A percentile compares a stretch with the other conserved stretches of the same genome.
These are phyloP conservation scores for Candida morakotiae DNA, from an alignment of 805 yeast species.

Conservation along the genomic window DNA sequence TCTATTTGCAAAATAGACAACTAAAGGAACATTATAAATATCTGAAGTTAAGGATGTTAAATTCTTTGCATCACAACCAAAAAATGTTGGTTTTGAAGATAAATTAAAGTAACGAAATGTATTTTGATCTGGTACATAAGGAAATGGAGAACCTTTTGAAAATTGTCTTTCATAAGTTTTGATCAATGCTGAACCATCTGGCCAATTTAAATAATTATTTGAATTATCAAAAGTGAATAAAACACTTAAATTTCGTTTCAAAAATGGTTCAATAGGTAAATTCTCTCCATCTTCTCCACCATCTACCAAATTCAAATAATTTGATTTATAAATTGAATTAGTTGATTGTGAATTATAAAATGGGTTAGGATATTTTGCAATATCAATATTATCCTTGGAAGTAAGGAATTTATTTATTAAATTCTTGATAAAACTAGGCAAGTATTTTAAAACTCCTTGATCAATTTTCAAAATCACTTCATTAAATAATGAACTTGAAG, in stretches of 20 bases:
- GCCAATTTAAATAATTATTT: slow-evolving; percentile 31
- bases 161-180: slow-evolving; percentile 34
- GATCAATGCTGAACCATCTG: slow-evolving; percentile 33
- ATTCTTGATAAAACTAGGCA: slow-evolving; percentile 23
- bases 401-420: slow-evolving; percentile 2
- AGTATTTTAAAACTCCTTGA: slow-evolving; percentile 27
- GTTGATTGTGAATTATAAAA: slow-evolving; percentile 33
- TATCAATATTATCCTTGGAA: slow-evolving; percentile 23
- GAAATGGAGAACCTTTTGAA: slow-evolving; percentile 56
- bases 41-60: slow-evolving; percentile 42
- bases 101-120: slow-evolving; percentile 59
- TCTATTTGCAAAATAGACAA: slow-evolving; percentile 74
- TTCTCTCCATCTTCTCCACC: slow-evolving; percentile 42
- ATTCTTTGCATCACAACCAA: slow-evolving; percentile 73
- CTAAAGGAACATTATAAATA: slow-evolving; percentile 59
- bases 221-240: slow-evolving; percentile 37
- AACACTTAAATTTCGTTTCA: slow-evolving; percentile 23
- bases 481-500: slow-evolving; percentile 79
- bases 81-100: slow-evolving; percentile 70
- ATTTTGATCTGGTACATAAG: slow-evolving; percentile 69
- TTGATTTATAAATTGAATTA: slow-evolving; percentile 15
- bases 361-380: slow-evolving; percentile 77
- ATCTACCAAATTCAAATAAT: slow-evolving; percentile 29
- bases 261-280: slow-evolving; percentile 33
- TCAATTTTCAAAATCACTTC: slow-evolving; percentile 57